Conservation (phyloP, 2,329 filamentous ascomycete genomes). For the Clarireedia monteithiana region DNA sequence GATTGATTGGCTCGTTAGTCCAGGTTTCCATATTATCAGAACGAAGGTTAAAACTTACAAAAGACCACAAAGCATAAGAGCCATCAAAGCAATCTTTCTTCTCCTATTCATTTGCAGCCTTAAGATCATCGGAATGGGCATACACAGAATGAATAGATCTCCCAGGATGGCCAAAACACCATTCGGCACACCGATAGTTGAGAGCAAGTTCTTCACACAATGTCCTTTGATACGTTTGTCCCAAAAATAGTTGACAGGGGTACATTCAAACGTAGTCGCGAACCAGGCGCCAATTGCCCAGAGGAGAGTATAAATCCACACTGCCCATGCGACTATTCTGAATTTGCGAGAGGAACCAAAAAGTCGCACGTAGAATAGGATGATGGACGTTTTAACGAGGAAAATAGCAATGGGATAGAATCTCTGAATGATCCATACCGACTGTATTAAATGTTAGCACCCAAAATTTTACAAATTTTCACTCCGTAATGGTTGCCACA, state of each 20-base stretch:
- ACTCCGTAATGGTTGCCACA: background rate
- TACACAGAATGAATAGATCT: background rate
- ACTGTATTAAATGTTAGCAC: background rate
- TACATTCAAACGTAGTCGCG: background rate
- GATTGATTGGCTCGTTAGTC: background rate
- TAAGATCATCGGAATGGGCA: background rate
- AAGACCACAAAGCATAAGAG: background rate
- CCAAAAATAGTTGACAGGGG: background rate
- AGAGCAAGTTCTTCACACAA: background rate
- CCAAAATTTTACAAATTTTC: too few species aligned
- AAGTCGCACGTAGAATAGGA: background rate
- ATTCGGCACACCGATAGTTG: background rate
- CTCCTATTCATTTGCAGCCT: background rate
- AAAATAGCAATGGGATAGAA: background rate
- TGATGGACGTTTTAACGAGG: background rate
- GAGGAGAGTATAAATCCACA: background rate
- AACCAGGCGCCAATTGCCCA: background rate
- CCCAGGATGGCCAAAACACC: background rate
- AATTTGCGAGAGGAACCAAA: background rate
- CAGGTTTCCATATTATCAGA: background rate
- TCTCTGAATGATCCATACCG: background rate
- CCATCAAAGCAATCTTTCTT: background rate
- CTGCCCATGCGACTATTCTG: background rate
- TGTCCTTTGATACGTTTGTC: background rate
- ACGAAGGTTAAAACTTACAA: background rate